Conservation (phyloP, 1,284 basidiomycete genomes). For the Amylostereum areolatum region DNA sequence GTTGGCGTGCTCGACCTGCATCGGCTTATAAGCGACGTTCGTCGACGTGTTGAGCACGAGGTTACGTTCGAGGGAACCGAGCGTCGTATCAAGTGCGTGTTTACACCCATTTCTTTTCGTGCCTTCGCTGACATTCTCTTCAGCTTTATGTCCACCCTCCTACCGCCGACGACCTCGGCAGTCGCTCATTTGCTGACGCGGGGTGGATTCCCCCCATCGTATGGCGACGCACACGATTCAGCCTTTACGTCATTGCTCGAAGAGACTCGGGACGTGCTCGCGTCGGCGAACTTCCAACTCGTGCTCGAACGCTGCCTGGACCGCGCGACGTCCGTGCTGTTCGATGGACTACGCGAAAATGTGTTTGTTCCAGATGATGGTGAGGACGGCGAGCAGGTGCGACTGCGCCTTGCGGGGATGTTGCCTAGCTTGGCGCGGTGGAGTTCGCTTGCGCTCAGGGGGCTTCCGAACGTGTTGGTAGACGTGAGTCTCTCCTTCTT, state of each 20-base stretch:
- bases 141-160: slow-evolving; percentile 70
- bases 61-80: slow-evolving; percentile 58
- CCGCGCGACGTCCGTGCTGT: slow-evolving; percentile 50
- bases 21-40: slow-evolving; percentile 62
- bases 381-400: slow-evolving; percentile 32
- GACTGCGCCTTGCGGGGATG: slow-evolving; percentile 65
- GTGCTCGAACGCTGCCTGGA: slow-evolving; percentile 70
- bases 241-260: slow-evolving; percentile 59
- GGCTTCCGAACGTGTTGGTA: slow-evolving; percentile 76
- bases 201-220: slow-evolving; percentile 40
- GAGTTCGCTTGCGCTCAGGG: slow-evolving; percentile 66
- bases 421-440: slow-evolving; percentile 75
- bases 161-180: slow-evolving; percentile 65
- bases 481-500: slow-evolving; percentile 52
- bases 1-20: slow-evolving; percentile 65
- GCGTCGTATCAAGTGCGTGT: slow-evolving; percentile 44
- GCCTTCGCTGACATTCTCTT: neutral
- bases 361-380: slow-evolving; percentile 39
- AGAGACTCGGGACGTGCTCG: slow-evolving; percentile 62
- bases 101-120: slow-evolving; percentile 1
- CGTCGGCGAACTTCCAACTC: slow-evolving; percentile 62
- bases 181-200: slow-evolving; percentile 63
- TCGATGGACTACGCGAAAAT: slow-evolving; percentile 48
- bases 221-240: slow-evolving; percentile 32
- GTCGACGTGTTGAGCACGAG: slow-evolving; percentile 69